A percentile compares a stretch with the other conserved stretches of the same genome.
These are phyloP conservation scores for Plectosphaerella sp. DNA, from an alignment of 2,329 filamentous ascomycete species.

Conservation along the genomic window DNA sequence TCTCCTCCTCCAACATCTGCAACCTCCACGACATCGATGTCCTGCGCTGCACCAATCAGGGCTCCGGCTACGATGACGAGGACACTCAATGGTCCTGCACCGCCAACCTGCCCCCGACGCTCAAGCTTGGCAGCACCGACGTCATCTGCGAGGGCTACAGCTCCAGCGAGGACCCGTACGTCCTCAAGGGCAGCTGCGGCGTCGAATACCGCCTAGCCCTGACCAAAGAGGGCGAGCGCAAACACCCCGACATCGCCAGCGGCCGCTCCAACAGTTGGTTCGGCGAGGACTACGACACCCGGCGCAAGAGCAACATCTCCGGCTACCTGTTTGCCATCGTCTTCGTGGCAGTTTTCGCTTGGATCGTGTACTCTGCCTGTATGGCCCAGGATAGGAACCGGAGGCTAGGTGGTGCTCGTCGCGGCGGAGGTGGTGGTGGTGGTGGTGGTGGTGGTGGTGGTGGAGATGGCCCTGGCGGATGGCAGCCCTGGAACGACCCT, in stretches of 20 bases:
- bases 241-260: constrained; percentile 54
- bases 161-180: constrained; percentile 69
- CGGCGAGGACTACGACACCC: neutral
- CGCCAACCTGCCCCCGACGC: constrained; percentile 53
- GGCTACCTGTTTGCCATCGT: constrained; percentile 52
- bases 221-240: constrained; percentile 70
- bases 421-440: constrained; percentile 34
- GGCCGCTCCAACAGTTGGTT: constrained; percentile 23
- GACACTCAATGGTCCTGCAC: constrained; percentile 91
- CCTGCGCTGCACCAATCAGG: constrained; percentile 88
- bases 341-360: constrained; percentile 55
- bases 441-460: constrained; percentile 36
- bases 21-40: constrained; percentile 69
- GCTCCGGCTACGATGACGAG: constrained; percentile 70
- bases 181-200: constrained; percentile 89
- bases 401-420: constrained; percentile 24
- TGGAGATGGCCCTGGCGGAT: constrained; percentile 30
- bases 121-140: constrained; percentile 77
- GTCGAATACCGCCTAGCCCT: constrained; percentile 82
- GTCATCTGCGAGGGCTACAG: constrained; percentile 90
- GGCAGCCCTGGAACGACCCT: constrained; percentile 39
- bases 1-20: constrained; percentile 61
- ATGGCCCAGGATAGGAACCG: constrained; percentile 12
- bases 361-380: constrained; percentile 58
- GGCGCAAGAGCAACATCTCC: neutral